Evolutionary conservation across 2,329 filamentous ascomycete genomes (phyloP).

Genomic region (Alternaria brassicicola): DNA sequence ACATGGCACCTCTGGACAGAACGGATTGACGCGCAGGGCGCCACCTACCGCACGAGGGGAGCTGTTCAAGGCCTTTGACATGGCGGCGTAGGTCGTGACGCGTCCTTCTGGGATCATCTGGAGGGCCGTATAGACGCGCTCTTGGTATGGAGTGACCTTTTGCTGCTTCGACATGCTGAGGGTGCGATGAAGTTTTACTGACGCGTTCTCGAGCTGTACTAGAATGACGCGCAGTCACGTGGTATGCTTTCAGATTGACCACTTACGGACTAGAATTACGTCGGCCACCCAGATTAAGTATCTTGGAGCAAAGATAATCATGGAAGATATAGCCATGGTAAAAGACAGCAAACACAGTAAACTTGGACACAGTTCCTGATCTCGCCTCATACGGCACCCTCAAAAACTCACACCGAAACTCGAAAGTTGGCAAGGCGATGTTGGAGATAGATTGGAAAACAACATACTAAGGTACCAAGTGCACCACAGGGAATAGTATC

Average conservation of each 20-base stretch:
- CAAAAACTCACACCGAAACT: background rate
- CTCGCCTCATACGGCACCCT: background rate
- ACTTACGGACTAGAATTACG: slow-evolving; percentile 16
- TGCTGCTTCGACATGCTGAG: slow-evolving; percentile 28
- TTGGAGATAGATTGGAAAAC: background rate
- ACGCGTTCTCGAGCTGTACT: background rate
- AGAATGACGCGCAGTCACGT: slow-evolving; percentile 38
- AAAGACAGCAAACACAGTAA: background rate
- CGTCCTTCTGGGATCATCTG: slow-evolving; percentile 77
- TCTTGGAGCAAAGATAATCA: background rate
- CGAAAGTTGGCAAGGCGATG: background rate
- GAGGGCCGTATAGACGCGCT: slow-evolving; percentile 70
- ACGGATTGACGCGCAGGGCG: slow-evolving; percentile 77
- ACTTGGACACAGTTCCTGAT: background rate
- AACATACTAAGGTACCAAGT: background rate
- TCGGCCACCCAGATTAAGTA: background rate
- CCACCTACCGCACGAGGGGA: slow-evolving; percentile 80
- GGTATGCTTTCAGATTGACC: slow-evolving; percentile 43
- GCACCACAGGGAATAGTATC: background rate
- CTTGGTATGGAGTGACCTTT: slow-evolving; percentile 46
- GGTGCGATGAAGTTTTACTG: background rate
- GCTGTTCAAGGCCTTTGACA: slow-evolving; percentile 71
- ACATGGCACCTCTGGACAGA: slow-evolving; percentile 81
- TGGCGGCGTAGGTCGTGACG: slow-evolving; percentile 77
- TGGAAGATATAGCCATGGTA: background rate